These are phyloP conservation scores for Anthracocystis panici-leucophaei DNA, from an alignment of 1,284 basidiomycete species.

Conservation along the genomic window DNA sequence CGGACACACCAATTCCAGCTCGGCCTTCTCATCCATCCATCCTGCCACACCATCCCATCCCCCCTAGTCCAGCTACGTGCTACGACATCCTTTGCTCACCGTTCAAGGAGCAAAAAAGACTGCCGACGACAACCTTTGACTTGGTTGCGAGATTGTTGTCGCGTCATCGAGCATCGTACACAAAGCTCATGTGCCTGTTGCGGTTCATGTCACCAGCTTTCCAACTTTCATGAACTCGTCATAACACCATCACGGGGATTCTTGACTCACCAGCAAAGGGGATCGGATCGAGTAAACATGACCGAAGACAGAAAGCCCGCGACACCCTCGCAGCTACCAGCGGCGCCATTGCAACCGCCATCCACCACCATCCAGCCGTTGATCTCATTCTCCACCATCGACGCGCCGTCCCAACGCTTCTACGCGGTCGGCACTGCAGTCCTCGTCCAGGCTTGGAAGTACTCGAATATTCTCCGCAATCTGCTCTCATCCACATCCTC, in stretches of 20 bases:
- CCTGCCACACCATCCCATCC: no score
- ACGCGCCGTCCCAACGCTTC: slow-evolving; percentile 73
- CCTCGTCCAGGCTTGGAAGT: slow-evolving; percentile 71
- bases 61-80: no score
- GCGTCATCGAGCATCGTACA: neutral
- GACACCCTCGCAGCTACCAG: slow-evolving; percentile 8
- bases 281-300: slow-evolving; percentile 8
- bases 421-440: slow-evolving; percentile 73
- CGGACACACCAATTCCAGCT: no score
- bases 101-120: neutral
- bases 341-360: slow-evolving; percentile 8
- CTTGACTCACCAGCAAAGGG: neutral
- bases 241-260: neutral
- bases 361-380: slow-evolving; percentile 53
- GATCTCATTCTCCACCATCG: slow-evolving; percentile 68
- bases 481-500: slow-evolving; percentile 19
- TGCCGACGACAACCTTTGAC: neutral
- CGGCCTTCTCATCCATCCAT: no score
- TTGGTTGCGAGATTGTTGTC: neutral
- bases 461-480: slow-evolving; percentile 16
- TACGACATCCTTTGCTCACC: no score
- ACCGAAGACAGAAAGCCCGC: slow-evolving; percentile 15
- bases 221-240: slow-evolving; percentile 5
- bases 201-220: slow-evolving; percentile 4
- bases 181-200: neutral